These are phyloP conservation scores for Cercospora zeina DNA, from an alignment of 2,329 filamentous ascomycete species.

Conservation along the genomic window DNA sequence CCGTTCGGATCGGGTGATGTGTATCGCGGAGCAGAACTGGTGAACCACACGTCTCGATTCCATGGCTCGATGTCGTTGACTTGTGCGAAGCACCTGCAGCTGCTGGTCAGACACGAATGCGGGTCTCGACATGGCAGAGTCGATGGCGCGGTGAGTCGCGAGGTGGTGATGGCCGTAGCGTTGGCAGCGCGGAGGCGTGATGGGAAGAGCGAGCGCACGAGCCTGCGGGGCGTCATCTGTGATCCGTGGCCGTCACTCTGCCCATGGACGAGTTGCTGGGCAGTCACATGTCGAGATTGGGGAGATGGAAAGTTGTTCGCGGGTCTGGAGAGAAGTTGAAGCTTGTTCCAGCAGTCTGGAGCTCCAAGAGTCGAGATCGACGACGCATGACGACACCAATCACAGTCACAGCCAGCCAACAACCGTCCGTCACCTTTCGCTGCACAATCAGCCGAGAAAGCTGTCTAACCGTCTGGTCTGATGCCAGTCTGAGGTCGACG, in stretches of 20 bases:
- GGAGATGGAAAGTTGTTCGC: neutral
- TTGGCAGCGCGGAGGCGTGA: constrained; percentile 39
- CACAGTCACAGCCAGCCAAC: neutral
- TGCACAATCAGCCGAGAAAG: constrained; percentile 12
- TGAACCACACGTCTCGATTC: constrained; percentile 48
- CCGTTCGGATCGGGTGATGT: constrained; percentile 21
- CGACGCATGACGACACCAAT: constrained; percentile 12
- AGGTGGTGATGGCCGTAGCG: constrained; percentile 13
- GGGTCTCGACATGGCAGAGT: constrained; percentile 26
- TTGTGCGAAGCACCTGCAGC: constrained; percentile 38
- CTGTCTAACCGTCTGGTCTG: constrained; percentile 10
- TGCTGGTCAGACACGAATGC: constrained; percentile 26
- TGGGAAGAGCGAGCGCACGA: constrained; percentile 51
- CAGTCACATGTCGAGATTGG: neutral
- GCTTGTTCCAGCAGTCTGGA: neutral
- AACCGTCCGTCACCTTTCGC: constrained; percentile 5
- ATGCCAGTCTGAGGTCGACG: neutral
- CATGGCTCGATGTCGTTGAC: constrained; percentile 35
- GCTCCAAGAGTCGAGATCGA: neutral
- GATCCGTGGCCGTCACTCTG: constrained; percentile 11
- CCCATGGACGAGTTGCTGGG: constrained; percentile 24
- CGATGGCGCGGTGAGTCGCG: constrained; percentile 10
- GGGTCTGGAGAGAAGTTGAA: neutral
- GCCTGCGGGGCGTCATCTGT: constrained; percentile 43
- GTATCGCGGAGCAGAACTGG: constrained; percentile 41